Percentiles rank a stretch among this genome's conserved stretches.
These are phyloP conservation scores for Acmispon strigosus DNA, from an alignment of 306 rosid species.

Conservation along the genomic window DNA sequence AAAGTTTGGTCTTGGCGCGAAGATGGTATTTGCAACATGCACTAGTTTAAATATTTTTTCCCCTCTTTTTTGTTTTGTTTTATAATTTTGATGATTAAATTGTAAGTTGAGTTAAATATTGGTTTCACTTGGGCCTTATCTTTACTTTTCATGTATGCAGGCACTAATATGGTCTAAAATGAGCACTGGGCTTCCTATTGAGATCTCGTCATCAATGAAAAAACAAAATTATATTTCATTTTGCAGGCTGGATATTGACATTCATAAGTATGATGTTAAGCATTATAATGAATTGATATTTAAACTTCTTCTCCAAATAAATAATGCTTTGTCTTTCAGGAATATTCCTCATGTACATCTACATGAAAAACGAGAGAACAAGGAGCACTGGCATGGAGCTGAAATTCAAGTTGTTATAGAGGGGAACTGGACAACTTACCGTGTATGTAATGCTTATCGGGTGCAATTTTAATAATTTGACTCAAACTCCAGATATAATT, in stretches of 20 bases:
- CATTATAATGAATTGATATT: constrained; percentile 5
- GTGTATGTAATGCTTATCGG: constrained; percentile 42
- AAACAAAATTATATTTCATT: constrained; percentile 65
- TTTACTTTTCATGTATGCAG: constrained; percentile 35
- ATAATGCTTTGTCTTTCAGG: constrained; percentile 42
- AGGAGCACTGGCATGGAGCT: constrained; percentile 82
- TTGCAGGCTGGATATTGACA: constrained; percentile 95
- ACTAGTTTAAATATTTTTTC: constrained; percentile 1
- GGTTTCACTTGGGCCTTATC: background rate
- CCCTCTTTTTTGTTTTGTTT: background rate
- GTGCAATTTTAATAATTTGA: background rate
- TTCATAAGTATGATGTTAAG: constrained; percentile 59
- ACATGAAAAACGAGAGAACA: constrained; percentile 72
- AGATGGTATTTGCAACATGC: constrained; percentile 63
- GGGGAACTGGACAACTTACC: constrained; percentile 97
- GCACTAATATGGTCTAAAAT: constrained; percentile 98
- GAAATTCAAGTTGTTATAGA: constrained; percentile 97
- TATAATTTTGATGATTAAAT: constrained; percentile 1
- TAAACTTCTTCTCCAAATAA: constrained; percentile 17
- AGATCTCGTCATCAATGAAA: constrained; percentile 80
- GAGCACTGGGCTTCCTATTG: constrained; percentile 98
- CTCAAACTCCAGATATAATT: constrained; percentile 8
- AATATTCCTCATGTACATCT: constrained; percentile 85
- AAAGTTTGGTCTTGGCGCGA: constrained; percentile 97
- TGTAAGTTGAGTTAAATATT: background rate